Base-by-base conservation (phyloP, 163 green algal species). In the Chlamydomonas reinhardtii region DNA sequence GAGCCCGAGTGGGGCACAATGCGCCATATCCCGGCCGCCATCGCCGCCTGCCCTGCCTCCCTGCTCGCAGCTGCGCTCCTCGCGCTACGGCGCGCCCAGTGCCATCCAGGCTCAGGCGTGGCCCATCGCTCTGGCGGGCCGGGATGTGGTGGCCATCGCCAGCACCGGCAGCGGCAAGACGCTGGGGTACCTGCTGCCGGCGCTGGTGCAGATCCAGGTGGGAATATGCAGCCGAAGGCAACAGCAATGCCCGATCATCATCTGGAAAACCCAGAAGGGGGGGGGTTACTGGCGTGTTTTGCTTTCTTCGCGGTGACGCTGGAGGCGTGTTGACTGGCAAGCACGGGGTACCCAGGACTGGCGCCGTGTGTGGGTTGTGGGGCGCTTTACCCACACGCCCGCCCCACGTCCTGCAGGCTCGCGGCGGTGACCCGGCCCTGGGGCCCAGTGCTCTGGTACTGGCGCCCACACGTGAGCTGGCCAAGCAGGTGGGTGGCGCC, bases 111-210 rank as follows among this genome's bases (percentile, higher is more conserved):
- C 95, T 22, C 95, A 97, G 91, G 92, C 90, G 24, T 96, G 97
- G 91, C 95, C 96, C 22, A 91, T 95, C 34, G 95, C 94, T 0
- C 83, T 98, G 79, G 85, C 90, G 48, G 96, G 96, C 0, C 86
- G 95, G 34, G 95, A 98, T 84, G 65, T 98, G 71, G 89, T 98
- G 35, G 96, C 94, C 62, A 91, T 98, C n/a, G 96, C 97, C 3
- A 93, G 98, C 89, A 99, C 97, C 22, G 97, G 97, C 9, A 97
- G 91, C 19, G 97, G 97, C 74, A 99, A 99, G 92, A 99, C 97
- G 15, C 86, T 96, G 32, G 92, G 94, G 31, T 99, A 96, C 90
- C 88, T 99, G 74, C 91, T 99, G 72, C 97, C 97, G 31, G 84
- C 84, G 35, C 84, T 89, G 43, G 27, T 70, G 61, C 75, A 85